These are phyloP conservation scores for Russula compacta DNA, from an alignment of 768 basidiomycete species.

Conservation along the genomic window DNA sequence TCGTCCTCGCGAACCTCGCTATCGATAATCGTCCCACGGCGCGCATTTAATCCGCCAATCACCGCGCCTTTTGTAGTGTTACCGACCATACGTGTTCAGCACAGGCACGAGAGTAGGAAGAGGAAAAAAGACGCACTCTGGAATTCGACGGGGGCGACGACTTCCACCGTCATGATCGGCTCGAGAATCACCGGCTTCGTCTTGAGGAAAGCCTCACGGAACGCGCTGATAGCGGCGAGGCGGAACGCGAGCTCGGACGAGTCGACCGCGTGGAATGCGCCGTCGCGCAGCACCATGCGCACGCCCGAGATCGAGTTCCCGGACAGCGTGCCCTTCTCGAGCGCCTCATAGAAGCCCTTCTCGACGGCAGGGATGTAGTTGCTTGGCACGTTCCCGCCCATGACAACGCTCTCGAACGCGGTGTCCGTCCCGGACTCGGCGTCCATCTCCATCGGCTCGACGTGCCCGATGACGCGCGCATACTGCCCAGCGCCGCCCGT, in stretches of 20 bases:
- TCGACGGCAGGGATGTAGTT: constrained; percentile 93
- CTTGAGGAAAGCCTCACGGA: constrained; percentile 78
- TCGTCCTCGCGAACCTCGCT: constrained; percentile 97
- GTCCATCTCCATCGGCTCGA: constrained; percentile 80
- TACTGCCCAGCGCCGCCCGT: constrained; percentile 96
- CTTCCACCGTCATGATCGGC: constrained; percentile 98
- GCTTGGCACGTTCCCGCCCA: constrained; percentile 86
- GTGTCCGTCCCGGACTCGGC: constrained; percentile 72
- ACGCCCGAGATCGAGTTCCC: constrained; percentile 84
- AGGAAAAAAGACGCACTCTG: constrained; percentile 47
- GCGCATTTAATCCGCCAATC: constrained; percentile 87
- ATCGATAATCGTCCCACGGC: constrained; percentile 89
- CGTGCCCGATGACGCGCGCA: constrained; percentile 81
- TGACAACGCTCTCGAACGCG: constrained; percentile 78
- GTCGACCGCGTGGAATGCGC: constrained; percentile 88
- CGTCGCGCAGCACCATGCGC: constrained; percentile 84
- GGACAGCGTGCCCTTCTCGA: constrained; percentile 82
- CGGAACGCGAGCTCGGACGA: constrained; percentile 96
- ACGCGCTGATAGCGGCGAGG: constrained; percentile 82
- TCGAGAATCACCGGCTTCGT: constrained; percentile 81
- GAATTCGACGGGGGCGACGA: constrained; percentile 93
- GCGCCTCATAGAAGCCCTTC: constrained; percentile 94
- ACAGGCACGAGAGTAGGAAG: not conserved
- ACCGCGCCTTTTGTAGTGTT: constrained; percentile 50
- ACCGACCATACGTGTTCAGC: not conserved